These are phyloP conservation scores for Eimeria falciformis DNA, from an alignment of 169 alveolate genomes.

Conservation along the genomic window DNA sequence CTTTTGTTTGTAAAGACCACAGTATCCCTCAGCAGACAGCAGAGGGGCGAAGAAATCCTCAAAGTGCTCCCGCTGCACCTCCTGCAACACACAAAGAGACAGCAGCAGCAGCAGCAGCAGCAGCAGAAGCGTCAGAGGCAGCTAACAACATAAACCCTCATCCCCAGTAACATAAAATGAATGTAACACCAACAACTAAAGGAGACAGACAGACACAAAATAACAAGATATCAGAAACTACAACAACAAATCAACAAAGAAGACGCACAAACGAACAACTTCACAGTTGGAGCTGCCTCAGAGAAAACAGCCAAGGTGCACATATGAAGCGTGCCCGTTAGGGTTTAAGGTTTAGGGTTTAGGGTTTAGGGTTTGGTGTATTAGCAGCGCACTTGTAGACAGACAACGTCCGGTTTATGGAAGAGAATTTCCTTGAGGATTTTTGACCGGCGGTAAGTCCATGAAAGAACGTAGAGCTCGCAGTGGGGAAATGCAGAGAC, in stretches of 20 bases:
- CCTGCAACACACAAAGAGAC: conserved; percentile 77
- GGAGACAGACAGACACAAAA: not conserved
- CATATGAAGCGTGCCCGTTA: too few species aligned
- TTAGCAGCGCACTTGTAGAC: conserved; percentile 77
- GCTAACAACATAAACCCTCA: not conserved
- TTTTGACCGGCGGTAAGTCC: conserved; percentile 85
- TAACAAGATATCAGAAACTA: too few species aligned
- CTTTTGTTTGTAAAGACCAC: conserved; percentile 86
- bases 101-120: not conserved
- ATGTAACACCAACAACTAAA: not conserved
- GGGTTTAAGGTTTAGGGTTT: too few species aligned
- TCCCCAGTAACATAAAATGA: not conserved
- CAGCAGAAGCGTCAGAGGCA: not conserved
- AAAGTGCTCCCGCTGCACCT: conserved; percentile 87
- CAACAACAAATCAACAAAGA: too few species aligned
- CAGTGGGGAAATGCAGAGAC: conserved; percentile 87
- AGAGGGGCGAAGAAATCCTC: conserved; percentile 85
- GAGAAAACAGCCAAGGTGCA: too few species aligned
- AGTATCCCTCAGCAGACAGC: conserved; percentile 83
- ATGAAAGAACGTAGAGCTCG: conserved; percentile 86
- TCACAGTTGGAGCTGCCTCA: too few species aligned
- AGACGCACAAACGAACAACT: too few species aligned
- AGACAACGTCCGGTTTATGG: conserved; percentile 85
- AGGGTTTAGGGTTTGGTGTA: too few species aligned
- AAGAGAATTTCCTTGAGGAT: conserved; percentile 84